Conservation (phyloP, 2,329 filamentous ascomycete species). For the Phaeoacremonium minimum region DNA sequence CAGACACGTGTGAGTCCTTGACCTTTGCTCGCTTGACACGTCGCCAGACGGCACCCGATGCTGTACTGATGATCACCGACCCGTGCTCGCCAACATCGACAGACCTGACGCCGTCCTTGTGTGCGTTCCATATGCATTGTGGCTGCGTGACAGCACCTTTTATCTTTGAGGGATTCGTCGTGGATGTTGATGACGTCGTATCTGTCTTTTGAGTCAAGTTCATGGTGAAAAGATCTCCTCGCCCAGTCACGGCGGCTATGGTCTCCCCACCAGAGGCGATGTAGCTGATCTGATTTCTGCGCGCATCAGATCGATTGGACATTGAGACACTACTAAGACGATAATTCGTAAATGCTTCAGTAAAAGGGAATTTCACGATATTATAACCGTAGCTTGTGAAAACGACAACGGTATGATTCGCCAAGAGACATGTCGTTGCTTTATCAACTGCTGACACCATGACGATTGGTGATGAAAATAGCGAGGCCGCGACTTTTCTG, state of each 20-base stretch:
- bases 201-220: constrained; percentile 68
- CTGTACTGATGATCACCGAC: constrained; percentile 89
- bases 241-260: constrained; percentile 79
- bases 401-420: constrained; percentile 85
- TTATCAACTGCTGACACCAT: constrained; percentile 86
- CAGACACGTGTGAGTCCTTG: constrained; percentile 56
- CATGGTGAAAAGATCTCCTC: constrained; percentile 85
- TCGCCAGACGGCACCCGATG: constrained; percentile 89
- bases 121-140: constrained; percentile 81
- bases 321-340: constrained; percentile 63
- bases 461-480: constrained; percentile 68
- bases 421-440: constrained; percentile 80
- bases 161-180: constrained; percentile 89
- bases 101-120: constrained; percentile 81
- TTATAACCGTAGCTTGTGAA: constrained; percentile 96
- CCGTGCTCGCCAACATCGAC: constrained; percentile 89
- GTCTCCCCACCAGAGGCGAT: constrained; percentile 86
- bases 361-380: constrained; percentile 76
- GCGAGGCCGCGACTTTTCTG: constrained; percentile 80
- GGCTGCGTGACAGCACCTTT: constrained; percentile 75
- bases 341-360: constrained; percentile 66
- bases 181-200: constrained; percentile 61
- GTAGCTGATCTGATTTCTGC: constrained; percentile 65
- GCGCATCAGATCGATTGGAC: constrained; percentile 60
- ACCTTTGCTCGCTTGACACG: constrained; percentile 78